These are phyloP conservation scores for Aegilops umbellulata DNA, from an alignment of 176 grass and related monocot species.

Conservation along the genomic window DNA sequence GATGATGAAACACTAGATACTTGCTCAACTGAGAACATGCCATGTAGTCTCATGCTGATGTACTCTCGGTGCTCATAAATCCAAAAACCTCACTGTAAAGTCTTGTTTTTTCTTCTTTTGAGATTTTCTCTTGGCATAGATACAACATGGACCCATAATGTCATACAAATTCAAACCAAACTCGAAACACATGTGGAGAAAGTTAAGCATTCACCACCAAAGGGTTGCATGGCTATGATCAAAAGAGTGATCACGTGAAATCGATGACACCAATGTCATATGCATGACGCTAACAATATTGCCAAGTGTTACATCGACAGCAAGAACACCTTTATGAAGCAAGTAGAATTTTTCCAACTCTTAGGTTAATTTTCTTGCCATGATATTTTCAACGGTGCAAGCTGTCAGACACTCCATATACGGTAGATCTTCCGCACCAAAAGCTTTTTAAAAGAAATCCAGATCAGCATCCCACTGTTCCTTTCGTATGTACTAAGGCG, in stretches of 20 bases:
- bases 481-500: neutral
- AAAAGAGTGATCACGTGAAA: neutral
- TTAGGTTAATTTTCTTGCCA: neutral
- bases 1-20: too few species aligned
- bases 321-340: neutral
- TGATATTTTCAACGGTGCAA: neutral
- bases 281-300: neutral
- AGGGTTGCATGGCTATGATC: neutral
- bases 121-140: too few species aligned
- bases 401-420: constrained; percentile 17
- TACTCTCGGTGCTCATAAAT: too few species aligned
- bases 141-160: too few species aligned
- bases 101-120: too few species aligned
- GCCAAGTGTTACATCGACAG: neutral
- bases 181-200: neutral
- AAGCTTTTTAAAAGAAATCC: constrained; percentile 35
- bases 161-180: neutral
- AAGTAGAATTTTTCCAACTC: neutral
- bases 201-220: neutral
- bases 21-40: too few species aligned
- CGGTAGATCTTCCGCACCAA: constrained; percentile 6
- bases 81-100: too few species aligned
- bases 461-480: constrained; percentile 8
- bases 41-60: too few species aligned
- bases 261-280: neutral